Conservation (phyloP, 176 grass and related monocot species). For the Zizania latifolia region DNA sequence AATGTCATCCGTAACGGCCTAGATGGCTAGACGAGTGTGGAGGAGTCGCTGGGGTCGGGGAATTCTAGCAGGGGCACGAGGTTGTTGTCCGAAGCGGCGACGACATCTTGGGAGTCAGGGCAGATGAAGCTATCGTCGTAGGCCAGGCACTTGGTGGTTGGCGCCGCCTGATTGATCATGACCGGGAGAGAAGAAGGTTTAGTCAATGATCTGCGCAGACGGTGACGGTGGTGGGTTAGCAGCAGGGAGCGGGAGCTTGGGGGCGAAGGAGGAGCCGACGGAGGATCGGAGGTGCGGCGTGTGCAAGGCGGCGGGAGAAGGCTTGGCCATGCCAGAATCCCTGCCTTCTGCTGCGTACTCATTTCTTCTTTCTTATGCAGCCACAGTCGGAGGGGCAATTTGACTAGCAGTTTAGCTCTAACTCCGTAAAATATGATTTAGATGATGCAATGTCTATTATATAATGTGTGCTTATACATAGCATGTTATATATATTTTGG, state of each 20-base stretch:
- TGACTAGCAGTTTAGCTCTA: no score
- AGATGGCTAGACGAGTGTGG: not conserved
- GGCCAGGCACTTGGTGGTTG: conserved; percentile 25
- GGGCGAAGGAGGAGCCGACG: not conserved
- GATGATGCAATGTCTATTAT: no score
- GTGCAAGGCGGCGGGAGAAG: not conserved
- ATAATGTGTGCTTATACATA: no score
- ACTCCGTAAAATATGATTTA: no score
- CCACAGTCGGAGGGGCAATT: no score
- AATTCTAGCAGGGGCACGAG: conserved; percentile 16
- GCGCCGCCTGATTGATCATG: not conserved
- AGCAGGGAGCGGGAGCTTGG: conserved; percentile 8
- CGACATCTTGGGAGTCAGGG: not conserved
- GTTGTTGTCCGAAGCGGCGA: not conserved
- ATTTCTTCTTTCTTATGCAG: not conserved
- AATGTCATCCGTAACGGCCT: not conserved
- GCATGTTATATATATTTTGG: no score
- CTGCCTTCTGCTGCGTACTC: no score
- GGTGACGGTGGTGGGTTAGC: not conserved
- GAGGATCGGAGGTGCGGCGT: conserved; percentile 26
- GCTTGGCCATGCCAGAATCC: conserved; percentile 28
- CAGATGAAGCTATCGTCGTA: conserved; percentile 21
- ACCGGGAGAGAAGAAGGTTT: not conserved
- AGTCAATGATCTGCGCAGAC: not conserved
- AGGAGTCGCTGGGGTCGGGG: conserved; percentile 14